phyloP scores from a whole-genome alignment of 2,329 filamentous ascomycete genomes.

The Metarhizium guizhouense region DNA sequence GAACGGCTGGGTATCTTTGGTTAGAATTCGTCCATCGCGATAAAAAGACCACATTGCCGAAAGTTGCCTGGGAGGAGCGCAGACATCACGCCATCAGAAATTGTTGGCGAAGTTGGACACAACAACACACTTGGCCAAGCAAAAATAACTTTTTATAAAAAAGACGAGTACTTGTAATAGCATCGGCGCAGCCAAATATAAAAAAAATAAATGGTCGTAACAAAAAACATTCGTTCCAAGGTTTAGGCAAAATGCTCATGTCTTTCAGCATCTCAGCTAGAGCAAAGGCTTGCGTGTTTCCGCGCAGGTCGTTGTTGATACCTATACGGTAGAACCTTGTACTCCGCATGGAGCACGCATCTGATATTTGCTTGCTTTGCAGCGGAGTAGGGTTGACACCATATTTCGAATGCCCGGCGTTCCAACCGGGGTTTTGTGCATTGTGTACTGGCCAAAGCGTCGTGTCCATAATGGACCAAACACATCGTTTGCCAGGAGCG shows the following conservation, averaged over 20 bases:
- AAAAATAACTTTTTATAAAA: slow-evolving; percentile 7
- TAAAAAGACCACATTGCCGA: background rate
- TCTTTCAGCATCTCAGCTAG: slow-evolving; percentile 2
- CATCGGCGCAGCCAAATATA: slow-evolving; percentile 3
- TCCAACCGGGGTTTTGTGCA: background rate
- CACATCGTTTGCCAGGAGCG: background rate
- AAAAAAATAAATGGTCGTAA: background rate
- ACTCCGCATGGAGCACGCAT: background rate
- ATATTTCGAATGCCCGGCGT: background rate
- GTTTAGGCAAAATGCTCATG: slow-evolving; percentile 1
- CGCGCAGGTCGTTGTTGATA: background rate
- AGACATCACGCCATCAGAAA: slow-evolving; percentile 4
- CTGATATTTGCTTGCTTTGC: background rate
- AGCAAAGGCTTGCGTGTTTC: slow-evolving; percentile 1
- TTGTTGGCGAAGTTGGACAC: background rate
- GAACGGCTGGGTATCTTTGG: background rate
- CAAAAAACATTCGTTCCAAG: slow-evolving; percentile 1
- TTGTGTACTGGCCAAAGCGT: background rate
- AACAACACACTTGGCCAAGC: slow-evolving; percentile 4
- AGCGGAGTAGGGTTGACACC: background rate
- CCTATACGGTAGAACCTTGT: background rate
- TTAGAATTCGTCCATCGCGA: background rate
- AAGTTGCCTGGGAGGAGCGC: background rate
- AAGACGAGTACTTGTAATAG: slow-evolving; percentile 2
- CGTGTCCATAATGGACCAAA: background rate